Evolutionary conservation across 2,329 filamentous ascomycete genomes (phyloP).

Genomic region (Curvularia sp.): DNA sequence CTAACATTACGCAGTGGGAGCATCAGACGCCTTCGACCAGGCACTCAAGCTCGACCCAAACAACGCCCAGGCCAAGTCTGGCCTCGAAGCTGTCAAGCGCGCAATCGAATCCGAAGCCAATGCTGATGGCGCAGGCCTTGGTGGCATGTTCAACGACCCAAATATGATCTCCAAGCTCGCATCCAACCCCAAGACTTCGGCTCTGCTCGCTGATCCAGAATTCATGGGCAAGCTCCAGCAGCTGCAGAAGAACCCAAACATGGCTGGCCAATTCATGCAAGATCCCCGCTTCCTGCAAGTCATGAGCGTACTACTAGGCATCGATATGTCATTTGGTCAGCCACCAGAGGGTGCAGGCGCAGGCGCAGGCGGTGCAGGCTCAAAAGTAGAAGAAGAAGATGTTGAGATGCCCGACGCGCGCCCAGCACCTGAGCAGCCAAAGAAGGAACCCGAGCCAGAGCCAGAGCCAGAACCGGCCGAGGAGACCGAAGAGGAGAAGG

Average conservation of each 20-base stretch:
- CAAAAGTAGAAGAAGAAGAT: slow-evolving; percentile 69
- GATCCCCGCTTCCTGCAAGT: slow-evolving; percentile 94
- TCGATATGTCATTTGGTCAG: slow-evolving; percentile 81
- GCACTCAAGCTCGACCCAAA: slow-evolving; percentile 91
- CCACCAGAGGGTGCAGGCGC: slow-evolving; percentile 53
- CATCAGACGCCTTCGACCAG: slow-evolving; percentile 89
- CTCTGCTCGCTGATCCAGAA: slow-evolving; percentile 76
- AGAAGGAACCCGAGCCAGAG: slow-evolving; percentile 56
- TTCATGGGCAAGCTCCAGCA: slow-evolving; percentile 92
- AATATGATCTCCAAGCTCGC: slow-evolving; percentile 89
- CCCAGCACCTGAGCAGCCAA: slow-evolving; percentile 62
- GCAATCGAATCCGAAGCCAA: slow-evolving; percentile 81
- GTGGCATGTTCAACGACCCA: slow-evolving; percentile 93
- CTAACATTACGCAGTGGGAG: slow-evolving; percentile 62
- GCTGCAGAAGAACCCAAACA: slow-evolving; percentile 80
- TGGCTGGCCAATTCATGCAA: slow-evolving; percentile 78
- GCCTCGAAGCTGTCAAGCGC: slow-evolving; percentile 82
- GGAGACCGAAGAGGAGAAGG: slow-evolving; percentile 81
- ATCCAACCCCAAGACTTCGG: slow-evolving; percentile 89
- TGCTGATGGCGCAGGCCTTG: slow-evolving; percentile 76
- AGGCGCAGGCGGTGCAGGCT: slow-evolving; percentile 46
- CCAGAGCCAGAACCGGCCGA: slow-evolving; percentile 74
- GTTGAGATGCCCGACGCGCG: slow-evolving; percentile 78
- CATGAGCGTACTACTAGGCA: slow-evolving; percentile 88
- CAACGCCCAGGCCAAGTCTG: slow-evolving; percentile 92